Percentiles rank a stretch among this genome's conserved stretches.
These are phyloP conservation scores for Fusarium heterosporum DNA, from an alignment of 2,329 filamentous ascomycete species.

Conservation along the genomic window DNA sequence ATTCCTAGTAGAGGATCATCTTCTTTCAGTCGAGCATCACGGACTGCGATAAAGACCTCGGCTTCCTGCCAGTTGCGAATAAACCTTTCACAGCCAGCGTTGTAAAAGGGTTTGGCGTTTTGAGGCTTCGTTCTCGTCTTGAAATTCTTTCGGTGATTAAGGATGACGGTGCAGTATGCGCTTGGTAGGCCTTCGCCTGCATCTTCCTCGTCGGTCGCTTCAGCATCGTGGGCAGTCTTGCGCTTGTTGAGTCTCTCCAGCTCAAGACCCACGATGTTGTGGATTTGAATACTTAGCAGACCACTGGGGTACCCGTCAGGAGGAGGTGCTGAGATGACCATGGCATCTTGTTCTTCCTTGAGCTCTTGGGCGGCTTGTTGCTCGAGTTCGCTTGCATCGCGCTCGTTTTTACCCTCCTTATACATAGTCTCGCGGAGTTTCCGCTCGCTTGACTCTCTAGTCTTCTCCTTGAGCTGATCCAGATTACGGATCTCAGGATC, in stretches of 20 bases:
- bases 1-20: conserved; percentile 77
- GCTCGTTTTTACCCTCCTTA: conserved; percentile 58
- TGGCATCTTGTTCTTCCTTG: conserved; percentile 68
- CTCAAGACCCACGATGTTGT: conserved; percentile 78
- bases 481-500: conserved; percentile 68
- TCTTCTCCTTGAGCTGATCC: conserved; percentile 69
- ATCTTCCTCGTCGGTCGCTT: conserved; percentile 67
- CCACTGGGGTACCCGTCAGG: conserved; percentile 71
- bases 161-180: conserved; percentile 77
- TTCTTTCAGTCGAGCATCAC: conserved; percentile 76
- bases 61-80: conserved; percentile 74
- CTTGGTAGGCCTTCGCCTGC: conserved; percentile 74
- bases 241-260: conserved; percentile 69
- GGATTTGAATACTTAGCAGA: conserved; percentile 76
- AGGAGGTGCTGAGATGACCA: conserved; percentile 76
- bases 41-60: conserved; percentile 75
- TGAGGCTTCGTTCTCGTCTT: conserved; percentile 81
- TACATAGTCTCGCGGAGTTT: conserved; percentile 73
- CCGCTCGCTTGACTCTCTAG: conserved; percentile 64
- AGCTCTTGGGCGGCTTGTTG: conserved; percentile 77
- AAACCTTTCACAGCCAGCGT: conserved; percentile 79
- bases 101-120: conserved; percentile 82
- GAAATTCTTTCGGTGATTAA: conserved; percentile 78
- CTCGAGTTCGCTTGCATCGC: conserved; percentile 71
- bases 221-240: conserved; percentile 58